Evolutionary conservation across 2,329 filamentous ascomycete species (phyloP), one percentile per base, ranked within the genome.

Genomic region (Boeremia lycopersici): DNA sequence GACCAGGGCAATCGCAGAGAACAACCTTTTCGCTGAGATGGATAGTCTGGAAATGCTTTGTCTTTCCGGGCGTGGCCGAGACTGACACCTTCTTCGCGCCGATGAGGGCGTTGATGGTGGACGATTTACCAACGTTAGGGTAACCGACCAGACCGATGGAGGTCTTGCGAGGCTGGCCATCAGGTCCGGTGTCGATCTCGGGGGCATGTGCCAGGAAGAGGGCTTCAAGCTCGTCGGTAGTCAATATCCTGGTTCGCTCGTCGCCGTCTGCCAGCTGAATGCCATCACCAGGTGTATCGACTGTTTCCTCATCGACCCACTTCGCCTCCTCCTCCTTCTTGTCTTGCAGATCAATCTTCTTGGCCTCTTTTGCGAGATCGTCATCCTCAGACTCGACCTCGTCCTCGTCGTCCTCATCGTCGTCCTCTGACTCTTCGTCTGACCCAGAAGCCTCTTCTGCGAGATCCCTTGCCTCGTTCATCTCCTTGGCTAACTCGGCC

Each of bases 1-100:
- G 87, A 88, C 95, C 95, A 9, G 95, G 95, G 72, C 95, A 99
- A 86, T 99, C 95, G 77, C 95, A 98, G 6, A 99, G 85, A 41
- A 98, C 84, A 59, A 99, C 91, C 55, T 87, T 86, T 1, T 95
- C 89, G 55, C 90, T 95, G 29, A 99, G 85, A 73, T 97, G 93
- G 55, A 99, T 95, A 1, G 95, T 99, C 76, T 99, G 95, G 80
- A 99, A 99, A 71, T 99, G 95, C 80, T 99, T 99, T 12, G 95
- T 99, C 80, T 99, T 99, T 74, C 95, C 95, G 4, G 95, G 95
- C 1, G 95, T 99, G 12, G 93, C 89, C 13, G 95, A 99, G 34
- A 99, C 96, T 0, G 93, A 98, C 6, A 99, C 95, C 79, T 98
- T 99, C 81, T 98, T 99, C 50, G 95, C 88, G 45, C 96, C 96